Percentiles rank a stretch among this genome's conserved stretches.
phyloP scores from a whole-genome alignment of 2,329 filamentous ascomycete genomes.

The Pseudonectria buxi region DNA sequence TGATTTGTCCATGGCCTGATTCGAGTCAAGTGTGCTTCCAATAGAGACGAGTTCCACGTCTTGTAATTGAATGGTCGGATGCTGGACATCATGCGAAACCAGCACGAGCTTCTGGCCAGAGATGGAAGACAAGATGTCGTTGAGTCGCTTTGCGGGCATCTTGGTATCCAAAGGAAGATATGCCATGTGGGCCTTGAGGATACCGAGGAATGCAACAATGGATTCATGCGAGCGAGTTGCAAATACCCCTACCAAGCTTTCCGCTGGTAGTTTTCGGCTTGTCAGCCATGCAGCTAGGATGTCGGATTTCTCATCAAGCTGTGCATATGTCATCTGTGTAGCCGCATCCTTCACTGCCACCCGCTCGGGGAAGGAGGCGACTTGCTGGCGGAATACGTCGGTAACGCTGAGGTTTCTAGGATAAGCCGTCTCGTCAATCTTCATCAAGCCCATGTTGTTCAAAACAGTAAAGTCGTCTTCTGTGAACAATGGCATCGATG shows the following conservation, averaged over 20 bases:
- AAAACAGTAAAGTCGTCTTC: constrained; percentile 2
- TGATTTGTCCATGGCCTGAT: not conserved
- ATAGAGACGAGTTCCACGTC: constrained; percentile 9
- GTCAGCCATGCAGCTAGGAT: constrained; percentile 12
- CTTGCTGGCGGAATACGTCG: constrained; percentile 19
- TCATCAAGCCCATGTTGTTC: constrained; percentile 10
- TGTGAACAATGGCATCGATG: constrained; percentile 3
- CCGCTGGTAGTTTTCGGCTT: constrained; percentile 2
- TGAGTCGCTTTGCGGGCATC: constrained; percentile 9
- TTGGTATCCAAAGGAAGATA: constrained; percentile 20
- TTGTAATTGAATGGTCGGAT: constrained; percentile 1
- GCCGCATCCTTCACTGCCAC: constrained; percentile 14
- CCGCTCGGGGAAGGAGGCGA: constrained; percentile 2
- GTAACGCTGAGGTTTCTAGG: constrained; percentile 14
- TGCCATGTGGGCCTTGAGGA: constrained; percentile 20
- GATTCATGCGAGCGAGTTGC: constrained; percentile 13
- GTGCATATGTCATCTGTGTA: constrained; percentile 9
- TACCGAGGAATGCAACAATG: constrained; percentile 15
- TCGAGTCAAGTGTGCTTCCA: too few species aligned
- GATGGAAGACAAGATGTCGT: constrained; percentile 11
- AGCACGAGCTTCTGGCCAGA: constrained; percentile 8
- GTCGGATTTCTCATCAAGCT: constrained; percentile 14
- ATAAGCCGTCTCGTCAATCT: constrained; percentile 9
- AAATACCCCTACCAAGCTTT: constrained; percentile 13
- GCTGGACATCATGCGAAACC: constrained; percentile 2